Evolutionary conservation across 371 early-diverging fungal species (phyloP).

Genomic region (Mucor indicus): DNA sequence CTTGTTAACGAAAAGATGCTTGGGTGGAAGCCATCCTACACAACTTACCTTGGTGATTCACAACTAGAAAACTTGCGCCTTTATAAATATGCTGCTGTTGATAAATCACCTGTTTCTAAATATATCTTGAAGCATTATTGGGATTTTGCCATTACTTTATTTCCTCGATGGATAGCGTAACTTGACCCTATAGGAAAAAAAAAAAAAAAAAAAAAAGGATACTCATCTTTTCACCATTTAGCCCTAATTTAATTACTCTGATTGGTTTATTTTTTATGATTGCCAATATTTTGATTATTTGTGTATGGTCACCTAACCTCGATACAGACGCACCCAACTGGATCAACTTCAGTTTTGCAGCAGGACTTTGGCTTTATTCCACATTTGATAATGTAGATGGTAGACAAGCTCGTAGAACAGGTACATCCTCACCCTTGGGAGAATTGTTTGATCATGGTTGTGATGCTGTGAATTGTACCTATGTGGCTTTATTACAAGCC

Average conservation of each 20-base stretch:
- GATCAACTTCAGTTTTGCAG: slow-evolving; percentile 84
- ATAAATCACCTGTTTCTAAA: slow-evolving; percentile 83
- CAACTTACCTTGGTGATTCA: slow-evolving; percentile 36
- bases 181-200: slow-evolving; percentile 15
- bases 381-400: slow-evolving; percentile 98
- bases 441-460: slow-evolving; percentile 95
- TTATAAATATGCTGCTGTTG: slow-evolving; percentile 84
- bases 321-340: slow-evolving; percentile 72
- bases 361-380: slow-evolving; percentile 92
- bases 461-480: slow-evolving; percentile 90
- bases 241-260: slow-evolving; percentile 98
- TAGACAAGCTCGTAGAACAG: slow-evolving; percentile 95
- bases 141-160: slow-evolving; percentile 82
- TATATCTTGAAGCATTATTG: slow-evolving; percentile 87
- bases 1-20: background rate
- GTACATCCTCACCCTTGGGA: slow-evolving; percentile 90
- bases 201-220: background rate
- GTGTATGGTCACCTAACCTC: slow-evolving; percentile 74
- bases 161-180: slow-evolving; percentile 94
- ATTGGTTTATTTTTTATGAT: slow-evolving; percentile 89
- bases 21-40: slow-evolving; percentile 11
- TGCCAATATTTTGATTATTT: slow-evolving; percentile 70
- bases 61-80: slow-evolving; percentile 72
- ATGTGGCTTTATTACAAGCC: slow-evolving; percentile 83
- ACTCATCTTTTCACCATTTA: slow-evolving; percentile 19